Evolutionary conservation across 352 stramenopile genomes (phyloP), one percentile per base, ranked within the genome.

Genomic region (Globisporangium rhizosaccharum): DNA sequence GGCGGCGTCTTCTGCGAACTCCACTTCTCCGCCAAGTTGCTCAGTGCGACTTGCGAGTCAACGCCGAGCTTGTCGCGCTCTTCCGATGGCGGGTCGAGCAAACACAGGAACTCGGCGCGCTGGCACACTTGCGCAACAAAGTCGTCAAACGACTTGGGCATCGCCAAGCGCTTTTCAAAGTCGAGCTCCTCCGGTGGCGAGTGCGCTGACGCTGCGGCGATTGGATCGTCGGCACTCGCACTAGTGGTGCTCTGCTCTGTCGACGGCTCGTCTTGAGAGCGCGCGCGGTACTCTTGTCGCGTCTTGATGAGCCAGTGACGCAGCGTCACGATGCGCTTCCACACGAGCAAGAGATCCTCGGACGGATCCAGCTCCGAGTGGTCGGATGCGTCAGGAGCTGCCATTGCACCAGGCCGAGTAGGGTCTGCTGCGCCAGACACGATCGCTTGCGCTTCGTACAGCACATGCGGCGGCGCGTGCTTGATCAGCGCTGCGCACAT

Each of bases 1-100:
- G 85, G 85, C 30, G 82, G 83, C 1, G 85, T 92, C 48, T 88
- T 90, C 50, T 93, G 78, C 2, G 83, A 58, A 56, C 82, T 92
- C 85, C 85, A 95, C 39, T 95, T 95, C 49, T 95, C 83, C 11
- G 85, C 85, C 36, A 95, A 62, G 51, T 95, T 90, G 44, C 82
- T 88, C 1, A 95, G 62, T 1, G 85, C 85, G 28, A 81, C 53
- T 42, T 93, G 83, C 0, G 85, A 95, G 49, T 91, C 79, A 3
- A 73, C 61, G 36, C 78, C 74, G 25, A 91, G 64, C 23, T 73
- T 76, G 7, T 87, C 79, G 28, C 67, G 70, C 49, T 90, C 83
- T 63, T 91, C 82, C 6, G 84, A 88, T 0, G 86, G 76, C 41
- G 84, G 79, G 41, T 87, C 82, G 9, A 96, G 46, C 44, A 83